phyloP scores from a whole-genome alignment of 257 asterid species.

The Solanum dulcamara region DNA sequence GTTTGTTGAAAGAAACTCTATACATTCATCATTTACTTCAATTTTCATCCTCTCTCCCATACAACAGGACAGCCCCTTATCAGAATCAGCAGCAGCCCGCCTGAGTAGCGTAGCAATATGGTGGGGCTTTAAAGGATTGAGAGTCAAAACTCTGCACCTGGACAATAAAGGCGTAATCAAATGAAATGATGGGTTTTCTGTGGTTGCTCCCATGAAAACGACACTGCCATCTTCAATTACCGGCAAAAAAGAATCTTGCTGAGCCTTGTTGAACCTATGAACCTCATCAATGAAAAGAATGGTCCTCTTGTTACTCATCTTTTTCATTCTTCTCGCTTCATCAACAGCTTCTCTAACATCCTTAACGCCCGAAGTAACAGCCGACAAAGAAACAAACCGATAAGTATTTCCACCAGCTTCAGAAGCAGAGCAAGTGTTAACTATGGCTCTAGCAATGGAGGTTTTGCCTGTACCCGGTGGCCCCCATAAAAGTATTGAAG shows the following conservation, averaged over 20 bases:
- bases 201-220: conserved; percentile 81
- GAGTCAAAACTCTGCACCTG: conserved; percentile 62
- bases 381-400: conserved; percentile 56
- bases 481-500: conserved; percentile 75
- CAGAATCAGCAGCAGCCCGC: conserved; percentile 30
- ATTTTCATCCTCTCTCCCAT: background rate
- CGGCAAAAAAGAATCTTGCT: conserved; percentile 76
- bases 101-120: conserved; percentile 28
- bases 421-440: conserved; percentile 10
- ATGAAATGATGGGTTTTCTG: conserved; percentile 88
- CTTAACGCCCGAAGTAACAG: conserved; percentile 78
- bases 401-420: conserved; percentile 1
- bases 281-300: conserved; percentile 78
- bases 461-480: conserved; percentile 92
- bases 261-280: conserved; percentile 86
- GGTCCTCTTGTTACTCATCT: conserved; percentile 23
- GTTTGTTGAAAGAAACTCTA: conserved; percentile 36
- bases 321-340: conserved; percentile 36
- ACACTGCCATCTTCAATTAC: conserved; percentile 87
- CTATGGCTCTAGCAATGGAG: conserved; percentile 72
- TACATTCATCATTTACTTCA: conserved; percentile 26
- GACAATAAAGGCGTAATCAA: conserved; percentile 69
- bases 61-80: conserved; percentile 23
- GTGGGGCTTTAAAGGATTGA: conserved; percentile 44
- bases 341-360: conserved; percentile 76